These are phyloP conservation scores for Caryopteris hybrid DNA, from an alignment of 305 asterid species.

Conservation along the genomic window DNA sequence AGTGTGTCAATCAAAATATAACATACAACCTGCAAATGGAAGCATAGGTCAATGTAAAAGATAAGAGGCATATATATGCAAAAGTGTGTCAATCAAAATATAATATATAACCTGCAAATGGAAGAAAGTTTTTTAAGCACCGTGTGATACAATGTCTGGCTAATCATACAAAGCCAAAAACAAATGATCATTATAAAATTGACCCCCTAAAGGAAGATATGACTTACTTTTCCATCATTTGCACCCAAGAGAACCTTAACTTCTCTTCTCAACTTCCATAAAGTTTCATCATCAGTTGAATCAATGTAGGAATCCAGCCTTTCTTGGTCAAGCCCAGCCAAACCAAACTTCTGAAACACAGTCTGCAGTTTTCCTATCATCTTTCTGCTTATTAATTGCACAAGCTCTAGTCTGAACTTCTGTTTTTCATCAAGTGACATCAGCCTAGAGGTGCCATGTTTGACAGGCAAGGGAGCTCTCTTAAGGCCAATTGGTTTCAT, in stretches of 20 bases:
- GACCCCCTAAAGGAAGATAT: background rate
- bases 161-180: background rate
- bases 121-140: background rate
- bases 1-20: background rate
- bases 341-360: slow-evolving; percentile 24
- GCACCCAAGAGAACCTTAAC: slow-evolving; percentile 25
- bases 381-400: slow-evolving; percentile 28
- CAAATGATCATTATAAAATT: background rate
- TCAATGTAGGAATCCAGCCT: slow-evolving; percentile 23
- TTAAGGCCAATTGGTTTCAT: slow-evolving; percentile 10
- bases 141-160: background rate
- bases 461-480: slow-evolving; percentile 18
- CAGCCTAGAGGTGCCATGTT: slow-evolving; percentile 16
- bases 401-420: slow-evolving; percentile 32
- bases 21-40: too few species aligned
- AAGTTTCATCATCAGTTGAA: slow-evolving; percentile 24
- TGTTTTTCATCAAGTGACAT: slow-evolving; percentile 24
- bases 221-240: slow-evolving; percentile 24
- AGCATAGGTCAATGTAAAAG: too few species aligned
- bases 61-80: too few species aligned
- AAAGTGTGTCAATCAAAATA: too few species aligned
- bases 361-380: slow-evolving; percentile 28
- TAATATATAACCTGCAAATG: background rate
- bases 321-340: slow-evolving; percentile 18
- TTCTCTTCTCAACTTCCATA: slow-evolving; percentile 42